phyloP scores from a whole-genome alignment of 2,329 filamentous ascomycete genomes.

The Grosmannia huntii region DNA sequence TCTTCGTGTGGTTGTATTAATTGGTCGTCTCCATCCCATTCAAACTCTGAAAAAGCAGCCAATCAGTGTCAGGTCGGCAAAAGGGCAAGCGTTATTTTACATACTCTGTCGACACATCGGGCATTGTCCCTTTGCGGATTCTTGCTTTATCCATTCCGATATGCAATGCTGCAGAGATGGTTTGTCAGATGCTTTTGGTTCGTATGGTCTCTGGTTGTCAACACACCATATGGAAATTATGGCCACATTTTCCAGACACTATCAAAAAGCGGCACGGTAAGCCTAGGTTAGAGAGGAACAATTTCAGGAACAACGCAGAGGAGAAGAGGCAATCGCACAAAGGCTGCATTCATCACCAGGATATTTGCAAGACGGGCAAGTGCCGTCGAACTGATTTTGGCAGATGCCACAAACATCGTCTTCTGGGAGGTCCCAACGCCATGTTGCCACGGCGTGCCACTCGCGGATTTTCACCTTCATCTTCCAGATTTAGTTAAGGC shows the following conservation, averaged over 20 bases:
- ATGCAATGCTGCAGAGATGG: constrained; percentile 65
- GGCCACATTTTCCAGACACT: constrained; percentile 95
- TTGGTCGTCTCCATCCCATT: constrained; percentile 17
- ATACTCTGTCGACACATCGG: constrained; percentile 95
- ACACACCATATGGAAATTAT: constrained; percentile 89
- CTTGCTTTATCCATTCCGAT: constrained; percentile 89
- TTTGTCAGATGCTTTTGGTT: not conserved
- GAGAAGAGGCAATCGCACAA: constrained; percentile 37
- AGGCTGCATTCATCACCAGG: constrained; percentile 92
- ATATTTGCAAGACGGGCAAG: constrained; percentile 95
- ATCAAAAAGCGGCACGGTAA: constrained; percentile 2
- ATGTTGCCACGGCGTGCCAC: constrained; percentile 90
- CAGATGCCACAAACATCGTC: constrained; percentile 98
- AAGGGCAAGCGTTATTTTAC: constrained; percentile 14
- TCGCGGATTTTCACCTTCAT: constrained; percentile 96
- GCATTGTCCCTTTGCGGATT: constrained; percentile 83
- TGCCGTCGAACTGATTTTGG: constrained; percentile 94
- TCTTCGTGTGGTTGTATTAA: constrained; percentile 5
- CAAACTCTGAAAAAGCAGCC: constrained; percentile 17
- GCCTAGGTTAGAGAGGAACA: not conserved
- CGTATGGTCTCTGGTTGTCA: not conserved
- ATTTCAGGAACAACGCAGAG: not conserved
- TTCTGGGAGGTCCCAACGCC: constrained; percentile 95
- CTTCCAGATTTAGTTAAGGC: not conserved
- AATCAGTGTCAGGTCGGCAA: no score